Base-by-base conservation (phyloP, 768 basidiomycete genomes). In the Amylocystis lapponica region DNA sequence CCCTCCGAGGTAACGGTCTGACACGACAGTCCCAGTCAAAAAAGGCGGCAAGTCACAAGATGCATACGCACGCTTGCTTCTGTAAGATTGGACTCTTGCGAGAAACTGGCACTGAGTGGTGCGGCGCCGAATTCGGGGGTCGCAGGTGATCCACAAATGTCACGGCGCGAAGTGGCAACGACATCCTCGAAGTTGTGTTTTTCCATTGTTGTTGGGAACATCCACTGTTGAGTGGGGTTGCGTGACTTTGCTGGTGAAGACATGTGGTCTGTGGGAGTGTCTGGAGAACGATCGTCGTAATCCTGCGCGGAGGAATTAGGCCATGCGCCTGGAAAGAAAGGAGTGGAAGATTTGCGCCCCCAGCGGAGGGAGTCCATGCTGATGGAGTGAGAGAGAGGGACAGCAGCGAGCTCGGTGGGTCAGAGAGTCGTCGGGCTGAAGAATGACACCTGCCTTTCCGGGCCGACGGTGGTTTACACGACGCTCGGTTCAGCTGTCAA, bases 291-390 rank as follows among this genome's bases (percentile, higher is more conserved):
- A 53, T 31, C 35, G 48, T 47, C 51, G 55, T 37, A 56, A 43
- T 36, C 52, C 45, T 40, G 57, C 51, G 44, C 27, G 32, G 53
- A 51, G 48, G 43, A 8, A 53, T 59, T 43, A 47, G 73, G 71
- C 71, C 71, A 74, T 3, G 72, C 72, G 33, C 72, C 73, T 26
- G 74, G 74, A 23, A 73, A 42, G 60, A 66, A 45, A 47, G 69
- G 43, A 53, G 64, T 50, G 49, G 63, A 41, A 10, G 51, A 45
- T 35, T 50, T 57, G 37, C 45, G 7, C 34, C 27, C 57, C 36
- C 35, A 42, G 31, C 6, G 41, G 20, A 42, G 32, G 11, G 43
- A 35, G 20, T 36, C 27, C 22, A 19, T 31, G 43, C 36, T 35
- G 40, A 20, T 16, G 13, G n/a, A 10, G 17, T 5, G 30, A 41